phyloP scores from a whole-genome alignment of 2,329 filamentous ascomycete genomes.

The Aspergillus awamori region DNA sequence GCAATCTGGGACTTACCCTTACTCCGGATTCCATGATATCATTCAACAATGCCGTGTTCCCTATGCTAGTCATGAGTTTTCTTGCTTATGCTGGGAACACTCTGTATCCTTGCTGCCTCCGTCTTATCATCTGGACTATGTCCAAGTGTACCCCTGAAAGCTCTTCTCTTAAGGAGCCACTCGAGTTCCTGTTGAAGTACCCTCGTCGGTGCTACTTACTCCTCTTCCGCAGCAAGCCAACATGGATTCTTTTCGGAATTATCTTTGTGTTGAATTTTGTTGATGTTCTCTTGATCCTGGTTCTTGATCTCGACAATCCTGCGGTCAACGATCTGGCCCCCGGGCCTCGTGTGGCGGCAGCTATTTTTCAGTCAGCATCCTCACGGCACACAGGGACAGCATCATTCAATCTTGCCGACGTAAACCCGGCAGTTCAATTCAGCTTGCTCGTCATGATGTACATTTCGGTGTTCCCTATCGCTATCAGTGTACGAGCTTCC shows the following conservation, averaged over 20 bases:
- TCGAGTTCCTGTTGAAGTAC: constrained; percentile 64
- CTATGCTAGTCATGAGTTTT: constrained; percentile 44
- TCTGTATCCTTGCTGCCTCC: constrained; percentile 58
- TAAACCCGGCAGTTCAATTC: constrained; percentile 60
- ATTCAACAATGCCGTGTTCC: constrained; percentile 50
- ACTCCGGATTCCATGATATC: constrained; percentile 59
- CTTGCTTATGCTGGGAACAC: constrained; percentile 46
- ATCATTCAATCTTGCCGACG: constrained; percentile 54
- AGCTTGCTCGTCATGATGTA: constrained; percentile 91
- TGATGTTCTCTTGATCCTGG: constrained; percentile 59
- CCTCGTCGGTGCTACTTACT: constrained; percentile 65
- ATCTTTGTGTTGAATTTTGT: constrained; percentile 57
- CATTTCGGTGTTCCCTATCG: constrained; percentile 92
- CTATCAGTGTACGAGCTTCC: constrained; percentile 78
- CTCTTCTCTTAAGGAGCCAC: constrained; percentile 29
- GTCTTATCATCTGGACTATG: constrained; percentile 61
- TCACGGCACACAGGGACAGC: constrained; percentile 54
- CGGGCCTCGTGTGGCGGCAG: constrained; percentile 56
- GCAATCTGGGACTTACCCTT: constrained; percentile 59
- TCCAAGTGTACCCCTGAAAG: constrained; percentile 50
- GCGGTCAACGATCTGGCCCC: constrained; percentile 46
- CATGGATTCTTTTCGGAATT: constrained; percentile 59
- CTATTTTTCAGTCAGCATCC: constrained; percentile 61
- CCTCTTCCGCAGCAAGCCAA: constrained; percentile 62
- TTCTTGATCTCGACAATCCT: constrained; percentile 56